Evolutionary conservation across 495 filamentous ascomycete species (phyloP).

Genomic region (Aspergillus leporis): DNA sequence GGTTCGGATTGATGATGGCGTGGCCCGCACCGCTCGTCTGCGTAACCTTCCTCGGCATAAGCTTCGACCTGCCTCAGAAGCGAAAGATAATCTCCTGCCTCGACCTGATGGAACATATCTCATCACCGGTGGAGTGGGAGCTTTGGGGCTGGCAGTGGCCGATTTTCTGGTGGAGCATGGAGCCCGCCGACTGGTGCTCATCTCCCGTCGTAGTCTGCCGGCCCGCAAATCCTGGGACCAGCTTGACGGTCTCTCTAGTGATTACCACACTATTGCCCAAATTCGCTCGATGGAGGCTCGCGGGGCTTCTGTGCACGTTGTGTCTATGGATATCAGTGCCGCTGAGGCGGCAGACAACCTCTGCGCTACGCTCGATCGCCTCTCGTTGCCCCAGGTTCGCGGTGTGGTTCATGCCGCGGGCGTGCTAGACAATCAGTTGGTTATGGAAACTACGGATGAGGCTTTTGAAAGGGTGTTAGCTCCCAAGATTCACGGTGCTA

Average conservation of each 20-base stretch:
- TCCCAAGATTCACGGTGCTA: slow-evolving; percentile 44
- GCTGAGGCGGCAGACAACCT: slow-evolving; percentile 19
- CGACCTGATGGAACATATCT: slow-evolving; percentile 45
- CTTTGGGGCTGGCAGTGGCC: slow-evolving; percentile 40
- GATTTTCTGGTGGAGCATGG: slow-evolving; percentile 38
- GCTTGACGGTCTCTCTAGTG: neutral
- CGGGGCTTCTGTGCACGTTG: slow-evolving; percentile 28
- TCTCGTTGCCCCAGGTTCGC: slow-evolving; percentile 34
- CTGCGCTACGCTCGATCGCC: slow-evolving; percentile 16
- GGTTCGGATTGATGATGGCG: slow-evolving; percentile 45
- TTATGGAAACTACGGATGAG: slow-evolving; percentile 34
- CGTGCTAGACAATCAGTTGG: slow-evolving; percentile 39
- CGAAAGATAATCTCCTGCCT: slow-evolving; percentile 17
- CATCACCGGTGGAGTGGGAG: slow-evolving; percentile 47
- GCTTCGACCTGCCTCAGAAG: neutral
- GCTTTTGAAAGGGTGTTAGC: slow-evolving; percentile 35
- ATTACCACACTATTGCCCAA: slow-evolving; percentile 3
- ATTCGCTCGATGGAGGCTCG: slow-evolving; percentile 28
- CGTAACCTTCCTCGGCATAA: slow-evolving; percentile 26
- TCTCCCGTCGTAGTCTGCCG: slow-evolving; percentile 39
- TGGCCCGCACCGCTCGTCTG: slow-evolving; percentile 35
- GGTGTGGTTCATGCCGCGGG: slow-evolving; percentile 53
- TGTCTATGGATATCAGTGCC: slow-evolving; percentile 29
- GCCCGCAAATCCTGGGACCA: slow-evolving; percentile 26
- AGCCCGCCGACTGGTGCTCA: slow-evolving; percentile 40